These are phyloP conservation scores for Metschnikowia borealis DNA, from an alignment of 805 yeast genomes.

Conservation along the genomic window DNA sequence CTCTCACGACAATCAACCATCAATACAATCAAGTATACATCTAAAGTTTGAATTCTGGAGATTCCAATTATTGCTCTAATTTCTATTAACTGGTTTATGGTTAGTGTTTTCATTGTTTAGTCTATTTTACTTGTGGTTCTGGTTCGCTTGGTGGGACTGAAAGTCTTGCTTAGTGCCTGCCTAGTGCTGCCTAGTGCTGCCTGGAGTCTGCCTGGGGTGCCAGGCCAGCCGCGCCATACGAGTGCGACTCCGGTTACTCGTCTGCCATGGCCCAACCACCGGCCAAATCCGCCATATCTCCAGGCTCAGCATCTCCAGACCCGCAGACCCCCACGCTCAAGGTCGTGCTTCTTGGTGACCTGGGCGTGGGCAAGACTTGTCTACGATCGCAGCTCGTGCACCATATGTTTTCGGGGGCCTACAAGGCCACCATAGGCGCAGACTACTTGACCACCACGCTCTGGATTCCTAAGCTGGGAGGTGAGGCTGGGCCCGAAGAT, in stretches of 20 bases:
- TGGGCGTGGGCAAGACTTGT: constrained; percentile 59
- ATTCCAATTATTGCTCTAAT: no score
- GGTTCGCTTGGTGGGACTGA: no score
- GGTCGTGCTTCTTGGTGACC: constrained; percentile 55
- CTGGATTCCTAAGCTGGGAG: constrained; percentile 5
- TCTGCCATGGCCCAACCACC: constrained; percentile 1
- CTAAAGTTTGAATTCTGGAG: neutral
- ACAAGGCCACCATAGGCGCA: constrained; percentile 58
- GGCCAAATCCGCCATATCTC: constrained; percentile 1
- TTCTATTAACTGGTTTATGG: no score
- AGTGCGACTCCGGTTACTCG: neutral
- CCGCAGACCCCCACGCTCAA: constrained; percentile 26
- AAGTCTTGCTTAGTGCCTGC: no score
- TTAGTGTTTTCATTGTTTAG: no score
- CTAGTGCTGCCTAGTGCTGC: no score
- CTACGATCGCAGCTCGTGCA: constrained; percentile 52
- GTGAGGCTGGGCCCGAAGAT: neutral
- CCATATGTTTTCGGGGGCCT: constrained; percentile 51
- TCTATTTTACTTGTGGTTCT: no score
- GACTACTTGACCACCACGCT: constrained; percentile 49
- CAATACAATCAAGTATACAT: no score
- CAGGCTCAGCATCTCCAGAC: constrained; percentile 1
- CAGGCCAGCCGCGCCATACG: neutral
- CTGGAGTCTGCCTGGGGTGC: no score
- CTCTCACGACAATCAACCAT: no score